Evolutionary conservation across 2,329 filamentous ascomycete species (phyloP).

Genomic region (Penicillium sumatraense): DNA sequence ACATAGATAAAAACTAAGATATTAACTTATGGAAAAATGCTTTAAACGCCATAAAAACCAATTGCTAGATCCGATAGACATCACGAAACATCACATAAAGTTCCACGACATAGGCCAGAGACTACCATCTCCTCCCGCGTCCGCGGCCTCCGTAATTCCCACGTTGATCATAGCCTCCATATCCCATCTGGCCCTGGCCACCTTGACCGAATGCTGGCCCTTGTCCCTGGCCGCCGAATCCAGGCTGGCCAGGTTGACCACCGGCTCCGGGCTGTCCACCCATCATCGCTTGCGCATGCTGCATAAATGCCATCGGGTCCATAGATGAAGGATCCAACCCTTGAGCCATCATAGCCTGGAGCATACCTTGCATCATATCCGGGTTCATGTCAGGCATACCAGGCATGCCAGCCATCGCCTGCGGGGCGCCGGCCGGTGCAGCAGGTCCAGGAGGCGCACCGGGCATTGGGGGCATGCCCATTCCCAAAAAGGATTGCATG

Average conservation of each 20-base stretch:
- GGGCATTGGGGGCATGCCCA: conserved; percentile 55
- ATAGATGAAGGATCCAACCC: conserved; percentile 59
- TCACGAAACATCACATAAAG: conserved; percentile 21
- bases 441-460: conserved; percentile 36
- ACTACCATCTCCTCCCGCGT: conserved; percentile 46
- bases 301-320: conserved; percentile 60
- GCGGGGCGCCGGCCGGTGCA: conserved; percentile 33
- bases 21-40: conserved; percentile 12
- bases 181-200: conserved; percentile 48
- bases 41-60: conserved; percentile 26
- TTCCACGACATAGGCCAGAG: conserved; percentile 4
- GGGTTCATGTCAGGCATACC: conserved; percentile 57
- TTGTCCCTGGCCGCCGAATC: conserved; percentile 39
- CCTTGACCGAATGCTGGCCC: conserved; percentile 41
- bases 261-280: conserved; percentile 44
- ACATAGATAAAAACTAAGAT: not conserved
- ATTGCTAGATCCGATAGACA: conserved; percentile 20
- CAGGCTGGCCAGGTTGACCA: conserved; percentile 40
- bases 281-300: conserved; percentile 57
- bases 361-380: conserved; percentile 65
- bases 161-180: conserved; percentile 47
- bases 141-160: conserved; percentile 45
- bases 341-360: conserved; percentile 58
- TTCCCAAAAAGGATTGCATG: conserved; percentile 64
- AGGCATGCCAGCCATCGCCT: conserved; percentile 41